Conservation (phyloP, 805 yeast species). For the Suhomyces emberorum region DNA sequence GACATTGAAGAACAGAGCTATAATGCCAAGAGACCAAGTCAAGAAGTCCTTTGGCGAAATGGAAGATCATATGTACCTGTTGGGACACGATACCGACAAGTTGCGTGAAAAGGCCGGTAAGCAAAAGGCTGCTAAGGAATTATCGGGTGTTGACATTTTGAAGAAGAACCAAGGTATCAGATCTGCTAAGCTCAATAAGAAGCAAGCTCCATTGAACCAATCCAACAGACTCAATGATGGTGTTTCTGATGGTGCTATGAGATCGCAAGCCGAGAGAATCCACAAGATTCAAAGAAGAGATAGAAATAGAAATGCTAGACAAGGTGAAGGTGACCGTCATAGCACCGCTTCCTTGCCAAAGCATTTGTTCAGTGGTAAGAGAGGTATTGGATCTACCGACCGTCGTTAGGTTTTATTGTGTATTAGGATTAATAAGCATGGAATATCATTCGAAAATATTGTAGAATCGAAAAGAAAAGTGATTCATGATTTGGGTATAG, state of each 20-base stretch:
- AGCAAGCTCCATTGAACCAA: slow-evolving; percentile 53
- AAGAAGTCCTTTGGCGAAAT: slow-evolving; percentile 71
- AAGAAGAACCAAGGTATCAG: slow-evolving; percentile 49
- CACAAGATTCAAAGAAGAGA: slow-evolving; percentile 89
- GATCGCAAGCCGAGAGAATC: slow-evolving; percentile 83
- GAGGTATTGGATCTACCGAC: slow-evolving; percentile 92
- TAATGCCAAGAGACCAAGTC: slow-evolving; percentile 87
- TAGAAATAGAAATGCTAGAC: slow-evolving; percentile 86
- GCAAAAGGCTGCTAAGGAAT: slow-evolving; percentile 37
- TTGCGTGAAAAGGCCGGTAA: slow-evolving; percentile 48
- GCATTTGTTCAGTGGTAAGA: slow-evolving; percentile 93
- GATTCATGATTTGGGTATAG: too few species aligned
- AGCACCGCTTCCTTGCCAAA: slow-evolving; percentile 81
- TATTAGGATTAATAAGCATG: too few species aligned
- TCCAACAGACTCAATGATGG: slow-evolving; percentile 84
- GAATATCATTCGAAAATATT: too few species aligned
- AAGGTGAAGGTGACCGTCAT: slow-evolving; percentile 96
- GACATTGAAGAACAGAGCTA: slow-evolving; percentile 78
- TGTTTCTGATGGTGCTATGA: slow-evolving; percentile 72
- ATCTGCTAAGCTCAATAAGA: slow-evolving; percentile 41
- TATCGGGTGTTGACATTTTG: slow-evolving; percentile 78
- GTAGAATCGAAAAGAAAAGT: too few species aligned
- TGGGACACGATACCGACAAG: slow-evolving; percentile 82
- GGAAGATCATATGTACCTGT: slow-evolving; percentile 84
- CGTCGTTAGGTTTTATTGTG: slow-evolving; percentile 81